phyloP scores from a whole-genome alignment of 2,329 filamentous ascomycete genomes.

The Ceratocystis papillata region DNA sequence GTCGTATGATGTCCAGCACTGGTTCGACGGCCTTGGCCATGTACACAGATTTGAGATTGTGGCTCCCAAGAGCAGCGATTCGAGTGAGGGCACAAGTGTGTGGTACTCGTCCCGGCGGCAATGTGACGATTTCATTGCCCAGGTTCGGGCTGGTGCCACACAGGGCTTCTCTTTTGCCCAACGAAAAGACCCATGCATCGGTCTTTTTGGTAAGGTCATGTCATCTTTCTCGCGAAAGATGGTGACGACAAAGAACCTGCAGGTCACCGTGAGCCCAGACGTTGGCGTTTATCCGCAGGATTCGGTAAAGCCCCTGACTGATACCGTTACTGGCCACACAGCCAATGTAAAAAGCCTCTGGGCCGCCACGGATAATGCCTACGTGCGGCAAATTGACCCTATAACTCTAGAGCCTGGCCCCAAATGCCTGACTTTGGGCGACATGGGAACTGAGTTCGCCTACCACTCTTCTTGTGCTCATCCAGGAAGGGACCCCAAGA shows the following conservation, averaged over 20 bases:
- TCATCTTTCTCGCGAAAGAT: constrained; percentile 40
- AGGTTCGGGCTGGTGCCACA: constrained; percentile 49
- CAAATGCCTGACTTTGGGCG: constrained; percentile 41
- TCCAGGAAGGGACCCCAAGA: constrained; percentile 57
- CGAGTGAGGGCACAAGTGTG: constrained; percentile 33
- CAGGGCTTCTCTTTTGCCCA: constrained; percentile 56
- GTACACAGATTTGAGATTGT: constrained; percentile 63
- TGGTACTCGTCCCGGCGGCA: constrained; percentile 62
- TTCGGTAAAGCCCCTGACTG: constrained; percentile 23
- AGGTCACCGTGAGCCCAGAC: constrained; percentile 55
- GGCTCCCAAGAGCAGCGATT: constrained; percentile 29
- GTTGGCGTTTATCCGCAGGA: constrained; percentile 42
- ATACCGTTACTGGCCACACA: constrained; percentile 31
- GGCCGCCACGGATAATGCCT: constrained; percentile 45
- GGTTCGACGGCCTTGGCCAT: constrained; percentile 70
- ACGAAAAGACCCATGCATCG: constrained; percentile 61
- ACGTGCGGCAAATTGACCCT: constrained; percentile 53
- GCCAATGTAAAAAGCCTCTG: constrained; percentile 40
- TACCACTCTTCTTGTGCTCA: constrained; percentile 62
- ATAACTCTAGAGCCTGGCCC: constrained; percentile 63
- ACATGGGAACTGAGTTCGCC: constrained; percentile 55
- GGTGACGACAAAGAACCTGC: constrained; percentile 45
- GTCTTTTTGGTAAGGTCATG: constrained; percentile 61
- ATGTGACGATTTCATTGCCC: constrained; percentile 50
- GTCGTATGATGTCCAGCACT: constrained; percentile 55